Percentiles rank a stretch among this genome's conserved stretches.
Evolutionary conservation across 345 rosid genomes (phyloP).

Genomic region (Ailanthus altissimus): DNA sequence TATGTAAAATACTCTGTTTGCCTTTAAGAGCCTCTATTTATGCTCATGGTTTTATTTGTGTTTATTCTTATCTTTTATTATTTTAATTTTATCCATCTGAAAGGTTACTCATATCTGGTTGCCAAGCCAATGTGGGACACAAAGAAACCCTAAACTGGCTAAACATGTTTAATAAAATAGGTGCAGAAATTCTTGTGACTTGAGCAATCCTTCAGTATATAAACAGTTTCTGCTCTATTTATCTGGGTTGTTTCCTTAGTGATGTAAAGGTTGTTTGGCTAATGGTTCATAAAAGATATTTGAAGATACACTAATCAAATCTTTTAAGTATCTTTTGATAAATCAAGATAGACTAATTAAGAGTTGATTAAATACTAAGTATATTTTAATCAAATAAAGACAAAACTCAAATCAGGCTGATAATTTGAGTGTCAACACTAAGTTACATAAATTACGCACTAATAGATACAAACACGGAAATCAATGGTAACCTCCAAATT

Average conservation of each 20-base stretch:
- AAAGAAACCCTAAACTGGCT: not conserved
- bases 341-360: not conserved
- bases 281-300: no score
- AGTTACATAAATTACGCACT: not conserved
- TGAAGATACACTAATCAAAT: not conserved
- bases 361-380: not conserved
- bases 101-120: not conserved
- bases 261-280: not conserved
- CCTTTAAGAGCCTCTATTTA: not conserved
- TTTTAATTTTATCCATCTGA: no score
- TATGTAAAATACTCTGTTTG: constrained; percentile 19
- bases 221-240: not conserved
- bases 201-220: no score
- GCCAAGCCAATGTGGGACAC: not conserved
- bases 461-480: not conserved
- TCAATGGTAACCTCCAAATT: no score
- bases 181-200: not conserved
- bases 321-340: no score
- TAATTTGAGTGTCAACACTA: not conserved
- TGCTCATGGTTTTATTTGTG: not conserved
- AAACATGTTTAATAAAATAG: not conserved
- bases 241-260: no score
- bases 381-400: no score
- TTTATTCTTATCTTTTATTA: not conserved
- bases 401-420: not conserved